Conservation (phyloP, 345 rosid genomes). For the Aurinia saxatilis region DNA sequence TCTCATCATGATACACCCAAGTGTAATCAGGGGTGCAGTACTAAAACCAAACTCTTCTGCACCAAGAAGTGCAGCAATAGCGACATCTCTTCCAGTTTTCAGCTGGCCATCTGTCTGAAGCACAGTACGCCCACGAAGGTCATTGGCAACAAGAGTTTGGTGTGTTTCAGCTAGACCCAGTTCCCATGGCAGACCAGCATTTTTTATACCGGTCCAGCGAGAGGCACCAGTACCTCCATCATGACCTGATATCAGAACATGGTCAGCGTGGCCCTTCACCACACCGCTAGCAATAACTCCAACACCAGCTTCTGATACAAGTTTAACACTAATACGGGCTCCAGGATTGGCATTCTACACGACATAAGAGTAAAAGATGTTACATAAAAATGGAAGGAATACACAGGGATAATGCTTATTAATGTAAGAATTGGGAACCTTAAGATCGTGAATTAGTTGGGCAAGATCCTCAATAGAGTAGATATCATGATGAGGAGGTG, state of each 20-base stretch:
- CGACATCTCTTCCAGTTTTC: conserved; percentile 98
- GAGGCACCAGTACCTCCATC: conserved; percentile 99
- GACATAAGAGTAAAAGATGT: background rate
- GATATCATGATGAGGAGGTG: conserved; percentile 99
- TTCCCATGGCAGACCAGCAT: conserved; percentile 99
- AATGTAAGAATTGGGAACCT: conserved; percentile 38
- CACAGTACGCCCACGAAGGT: conserved; percentile 97
- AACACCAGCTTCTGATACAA: conserved; percentile 99
- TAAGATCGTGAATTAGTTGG: conserved; percentile 94
- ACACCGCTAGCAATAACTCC: conserved; percentile 99
- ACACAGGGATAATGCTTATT: background rate
- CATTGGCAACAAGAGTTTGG: conserved; percentile 97
- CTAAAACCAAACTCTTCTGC: conserved; percentile 99
- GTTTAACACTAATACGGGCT: conserved; percentile 90
- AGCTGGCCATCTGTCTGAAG: conserved; percentile 99
- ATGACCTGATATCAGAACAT: conserved; percentile 93
- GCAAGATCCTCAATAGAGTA: conserved; percentile 99
- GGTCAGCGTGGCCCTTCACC: conserved; percentile 99
- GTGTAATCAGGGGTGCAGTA: conserved; percentile 98
- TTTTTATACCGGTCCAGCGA: conserved; percentile 98
- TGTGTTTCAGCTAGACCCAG: conserved; percentile 99
- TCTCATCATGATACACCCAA: conserved; percentile 99
- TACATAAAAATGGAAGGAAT: background rate
- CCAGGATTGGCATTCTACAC: conserved; percentile 86
- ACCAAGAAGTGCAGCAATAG: conserved; percentile 95